Conservation (phyloP, 2,329 filamentous ascomycete species). For the Mycosphaerella sp. region DNA sequence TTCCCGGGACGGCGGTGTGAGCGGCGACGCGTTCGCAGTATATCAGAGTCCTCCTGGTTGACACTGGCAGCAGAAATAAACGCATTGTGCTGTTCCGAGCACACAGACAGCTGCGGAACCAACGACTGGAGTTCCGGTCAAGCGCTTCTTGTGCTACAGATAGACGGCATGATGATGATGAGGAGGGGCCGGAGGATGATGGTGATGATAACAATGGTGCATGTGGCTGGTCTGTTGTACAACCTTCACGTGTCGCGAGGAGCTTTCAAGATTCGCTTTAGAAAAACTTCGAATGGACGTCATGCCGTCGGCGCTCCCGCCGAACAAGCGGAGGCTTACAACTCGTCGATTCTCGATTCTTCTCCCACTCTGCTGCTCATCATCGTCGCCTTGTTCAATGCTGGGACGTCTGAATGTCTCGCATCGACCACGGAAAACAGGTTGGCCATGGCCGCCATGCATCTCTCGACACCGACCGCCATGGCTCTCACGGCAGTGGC, state of each 20-base stretch:
- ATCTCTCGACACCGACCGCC: no score
- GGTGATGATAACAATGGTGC: no score
- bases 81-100: conserved; percentile 55
- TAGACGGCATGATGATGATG: neutral
- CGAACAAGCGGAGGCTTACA: neutral
- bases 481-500: no score
- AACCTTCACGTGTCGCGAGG: conserved; percentile 10
- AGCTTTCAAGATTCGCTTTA: neutral
- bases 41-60: conserved; percentile 80
- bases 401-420: no score
- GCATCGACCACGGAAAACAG: no score
- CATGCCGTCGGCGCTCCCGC: conserved; percentile 1
- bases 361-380: neutral
- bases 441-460: no score
- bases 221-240: neutral
- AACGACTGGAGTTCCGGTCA: conserved; percentile 4
- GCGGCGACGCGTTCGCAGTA: conserved; percentile 69
- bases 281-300: neutral
- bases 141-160: neutral
- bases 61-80: conserved; percentile 88
- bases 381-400: no score
- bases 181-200: neutral
- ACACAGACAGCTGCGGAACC: neutral
- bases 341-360: no score
- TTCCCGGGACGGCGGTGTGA: conserved; percentile 36